Percentiles rank a stretch among this genome's conserved stretches.
phyloP scores from a whole-genome alignment of 2,329 filamentous ascomycete species.

The Colletotrichum sp. region DNA sequence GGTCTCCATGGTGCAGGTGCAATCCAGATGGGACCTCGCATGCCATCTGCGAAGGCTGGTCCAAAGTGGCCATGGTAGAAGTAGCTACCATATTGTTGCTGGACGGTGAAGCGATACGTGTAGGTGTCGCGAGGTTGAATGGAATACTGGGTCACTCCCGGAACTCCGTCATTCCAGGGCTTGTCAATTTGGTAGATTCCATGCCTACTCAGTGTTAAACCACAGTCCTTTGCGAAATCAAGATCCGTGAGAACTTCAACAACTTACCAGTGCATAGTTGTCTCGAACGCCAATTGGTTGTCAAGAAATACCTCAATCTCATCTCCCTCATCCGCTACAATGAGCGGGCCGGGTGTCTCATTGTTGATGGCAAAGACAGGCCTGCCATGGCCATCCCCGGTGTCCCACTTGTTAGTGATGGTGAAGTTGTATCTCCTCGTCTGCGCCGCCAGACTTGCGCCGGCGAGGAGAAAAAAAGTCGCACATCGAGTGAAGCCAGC shows the following conservation, averaged over 20 bases:
- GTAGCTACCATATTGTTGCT: constrained; percentile 12
- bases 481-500: background rate
- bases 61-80: constrained; percentile 14
- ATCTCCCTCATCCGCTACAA: constrained; percentile 14
- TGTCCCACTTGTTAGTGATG: constrained; percentile 10
- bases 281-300: constrained; percentile 13
- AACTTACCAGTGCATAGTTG: constrained; percentile 13
- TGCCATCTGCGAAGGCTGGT: constrained; percentile 10
- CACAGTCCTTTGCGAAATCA: background rate
- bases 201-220: background rate
- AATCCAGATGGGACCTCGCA: constrained; percentile 18
- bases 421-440: constrained; percentile 15
- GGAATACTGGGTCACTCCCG: constrained; percentile 10
- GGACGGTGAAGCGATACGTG: constrained; percentile 7
- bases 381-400: constrained; percentile 5
- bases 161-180: constrained; percentile 16
- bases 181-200: constrained; percentile 12
- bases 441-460: background rate
- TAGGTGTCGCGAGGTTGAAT: constrained; percentile 13
- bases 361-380: constrained; percentile 14
- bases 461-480: background rate
- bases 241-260: background rate
- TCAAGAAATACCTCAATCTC: constrained; percentile 15
- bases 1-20: constrained; percentile 6
- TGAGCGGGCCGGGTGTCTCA: constrained; percentile 12